Evolutionary conservation across 1,284 basidiomycete genomes (phyloP).

Genomic region (Leccinum griseonigrum): DNA sequence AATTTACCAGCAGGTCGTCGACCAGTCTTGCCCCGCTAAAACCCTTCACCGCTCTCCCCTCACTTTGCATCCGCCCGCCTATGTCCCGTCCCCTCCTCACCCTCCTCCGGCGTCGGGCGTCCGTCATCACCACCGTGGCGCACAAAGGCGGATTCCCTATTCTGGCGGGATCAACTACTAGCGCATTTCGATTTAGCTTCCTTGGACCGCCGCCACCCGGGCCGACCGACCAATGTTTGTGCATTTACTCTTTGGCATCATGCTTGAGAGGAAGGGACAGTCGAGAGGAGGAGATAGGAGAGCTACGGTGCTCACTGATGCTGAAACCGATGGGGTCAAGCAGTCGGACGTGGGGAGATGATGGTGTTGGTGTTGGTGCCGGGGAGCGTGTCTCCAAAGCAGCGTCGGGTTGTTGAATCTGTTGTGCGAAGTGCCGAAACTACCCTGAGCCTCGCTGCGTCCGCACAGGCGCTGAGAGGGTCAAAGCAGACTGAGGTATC

Average conservation of each 20-base stretch:
- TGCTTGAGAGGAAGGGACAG: constrained; percentile 81
- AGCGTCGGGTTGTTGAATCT: constrained; percentile 83
- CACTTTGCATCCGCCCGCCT: too few relatives aligned
- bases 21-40: too few relatives aligned
- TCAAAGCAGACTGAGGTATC: constrained; percentile 17
- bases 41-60: too few relatives aligned
- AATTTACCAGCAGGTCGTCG: too few relatives aligned
- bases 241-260: constrained; percentile 86
- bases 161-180: constrained; percentile 80
- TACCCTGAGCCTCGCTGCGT: constrained; percentile 61
- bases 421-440: constrained; percentile 79
- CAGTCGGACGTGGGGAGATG: constrained; percentile 23
- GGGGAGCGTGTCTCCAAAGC: constrained; percentile 53
- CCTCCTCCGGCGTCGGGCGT: too few relatives aligned
- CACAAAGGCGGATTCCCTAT: too few relatives aligned
- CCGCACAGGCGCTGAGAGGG: constrained; percentile 51
- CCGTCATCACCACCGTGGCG: too few relatives aligned
- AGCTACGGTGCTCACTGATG: constrained; percentile 87
- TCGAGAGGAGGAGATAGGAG: constrained; percentile 71
- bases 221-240: constrained; percentile 68
- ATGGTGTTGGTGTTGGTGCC: constrained; percentile 31
- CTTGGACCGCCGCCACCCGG: constrained; percentile 46
- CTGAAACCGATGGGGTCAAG: constrained; percentile 66
- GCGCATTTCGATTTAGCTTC: constrained; percentile 66
- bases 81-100: too few relatives aligned